Evolutionary conservation across 768 basidiomycete species (phyloP).

Genomic region (Sutorius australiensis): DNA sequence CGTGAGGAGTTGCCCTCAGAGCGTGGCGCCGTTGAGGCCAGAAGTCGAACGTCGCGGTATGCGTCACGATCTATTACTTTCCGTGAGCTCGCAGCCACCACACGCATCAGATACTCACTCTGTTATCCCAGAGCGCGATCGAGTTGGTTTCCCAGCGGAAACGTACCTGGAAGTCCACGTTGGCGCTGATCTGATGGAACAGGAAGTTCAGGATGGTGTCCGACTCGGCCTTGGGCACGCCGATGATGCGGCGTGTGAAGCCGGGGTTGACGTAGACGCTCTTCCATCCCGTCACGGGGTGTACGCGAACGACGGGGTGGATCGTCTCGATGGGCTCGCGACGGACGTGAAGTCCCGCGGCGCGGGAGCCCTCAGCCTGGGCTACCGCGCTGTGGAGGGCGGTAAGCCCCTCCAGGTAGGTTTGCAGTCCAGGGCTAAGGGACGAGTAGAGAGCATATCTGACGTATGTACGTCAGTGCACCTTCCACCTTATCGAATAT

Average conservation of each 20-base stretch:
- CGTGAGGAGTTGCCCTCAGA: conserved; percentile 77
- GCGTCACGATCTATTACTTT: conserved; percentile 54
- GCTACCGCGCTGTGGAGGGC: conserved; percentile 76
- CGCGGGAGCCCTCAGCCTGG: conserved; percentile 72
- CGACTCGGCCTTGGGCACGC: conserved; percentile 79
- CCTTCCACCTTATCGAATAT: background rate
- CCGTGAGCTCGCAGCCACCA: background rate
- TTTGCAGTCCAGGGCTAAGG: conserved; percentile 69
- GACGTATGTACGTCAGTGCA: conserved; percentile 5
- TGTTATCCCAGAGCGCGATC: conserved; percentile 85
- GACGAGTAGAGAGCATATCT: conserved; percentile 85
- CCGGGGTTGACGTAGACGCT: conserved; percentile 80
- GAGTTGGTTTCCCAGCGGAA: conserved; percentile 76
- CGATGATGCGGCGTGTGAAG: conserved; percentile 76
- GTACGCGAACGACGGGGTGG: conserved; percentile 80
- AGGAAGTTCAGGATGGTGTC: conserved; percentile 68
- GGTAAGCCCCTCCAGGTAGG: conserved; percentile 67
- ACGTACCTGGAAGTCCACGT: conserved; percentile 70
- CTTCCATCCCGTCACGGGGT: conserved; percentile 84
- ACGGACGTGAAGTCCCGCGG: conserved; percentile 66
- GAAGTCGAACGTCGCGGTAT: conserved; percentile 81
- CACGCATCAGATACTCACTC: conserved; percentile 39
- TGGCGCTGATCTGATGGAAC: conserved; percentile 66
- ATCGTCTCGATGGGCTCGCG: conserved; percentile 64
- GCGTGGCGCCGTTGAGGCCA: conserved; percentile 77